Percentiles rank a stretch among this genome's conserved stretches.
These are phyloP conservation scores for Citrus australasica DNA, from an alignment of 345 rosid species.

Conservation along the genomic window DNA sequence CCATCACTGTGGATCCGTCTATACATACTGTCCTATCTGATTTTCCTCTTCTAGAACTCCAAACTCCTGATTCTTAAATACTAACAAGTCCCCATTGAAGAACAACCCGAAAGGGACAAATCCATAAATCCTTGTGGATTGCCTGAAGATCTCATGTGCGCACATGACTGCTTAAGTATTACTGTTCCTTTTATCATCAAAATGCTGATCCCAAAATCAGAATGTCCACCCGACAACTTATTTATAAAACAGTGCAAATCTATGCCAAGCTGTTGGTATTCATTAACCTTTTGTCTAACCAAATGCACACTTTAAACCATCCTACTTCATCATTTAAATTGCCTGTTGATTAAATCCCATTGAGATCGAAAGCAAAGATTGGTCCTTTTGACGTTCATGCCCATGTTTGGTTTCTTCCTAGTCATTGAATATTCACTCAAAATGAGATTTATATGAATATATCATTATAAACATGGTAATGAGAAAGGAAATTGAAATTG, in stretches of 20 bases:
- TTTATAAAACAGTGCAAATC: background rate
- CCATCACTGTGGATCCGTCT: background rate
- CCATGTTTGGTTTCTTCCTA: background rate
- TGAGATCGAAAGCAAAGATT: background rate
- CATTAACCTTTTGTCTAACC: background rate
- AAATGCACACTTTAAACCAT: background rate
- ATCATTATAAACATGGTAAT: background rate
- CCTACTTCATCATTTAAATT: background rate
- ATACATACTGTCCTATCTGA: background rate
- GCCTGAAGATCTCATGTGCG: background rate
- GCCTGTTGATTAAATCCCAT: background rate
- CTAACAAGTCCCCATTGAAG: background rate
- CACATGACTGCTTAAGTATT: background rate
- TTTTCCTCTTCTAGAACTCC: background rate
- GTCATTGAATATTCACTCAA: too few relatives aligned
- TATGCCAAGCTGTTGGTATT: background rate
- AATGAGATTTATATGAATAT: background rate
- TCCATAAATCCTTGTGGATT: background rate
- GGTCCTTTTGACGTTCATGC: background rate
- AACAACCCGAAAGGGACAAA: background rate
- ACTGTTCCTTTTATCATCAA: background rate
- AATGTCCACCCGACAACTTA: background rate
- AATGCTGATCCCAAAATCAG: background rate
- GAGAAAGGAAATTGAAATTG: background rate
- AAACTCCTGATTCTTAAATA: background rate